Percentiles rank a stretch among this genome's conserved stretches.
These are phyloP conservation scores for Crithidia expoeki DNA, from an alignment of 208 protist genomes.

Conservation along the genomic window DNA sequence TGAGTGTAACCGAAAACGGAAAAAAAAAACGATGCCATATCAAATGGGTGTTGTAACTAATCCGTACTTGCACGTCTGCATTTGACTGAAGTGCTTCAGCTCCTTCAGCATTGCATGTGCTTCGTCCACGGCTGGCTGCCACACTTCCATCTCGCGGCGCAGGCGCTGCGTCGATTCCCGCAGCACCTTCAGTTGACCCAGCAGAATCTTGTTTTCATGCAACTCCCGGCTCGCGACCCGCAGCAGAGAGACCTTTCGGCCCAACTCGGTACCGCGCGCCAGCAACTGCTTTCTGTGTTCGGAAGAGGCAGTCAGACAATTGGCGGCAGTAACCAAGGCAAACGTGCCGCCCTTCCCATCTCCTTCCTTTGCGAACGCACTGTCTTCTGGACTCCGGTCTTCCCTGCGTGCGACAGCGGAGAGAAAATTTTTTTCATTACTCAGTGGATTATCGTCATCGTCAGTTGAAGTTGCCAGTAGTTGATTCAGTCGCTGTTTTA, in stretches of 20 bases:
- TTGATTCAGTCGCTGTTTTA: slow-evolving; percentile 2
- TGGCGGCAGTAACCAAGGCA: background rate
- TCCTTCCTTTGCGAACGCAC: background rate
- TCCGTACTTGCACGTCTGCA: slow-evolving; percentile 8
- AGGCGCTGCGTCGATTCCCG: slow-evolving; percentile 3
- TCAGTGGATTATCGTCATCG: background rate
- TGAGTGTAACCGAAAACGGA: background rate
- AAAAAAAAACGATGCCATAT: background rate
- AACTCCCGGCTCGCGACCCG: background rate
- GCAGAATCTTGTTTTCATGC: slow-evolving; percentile 11
- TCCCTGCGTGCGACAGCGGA: background rate
- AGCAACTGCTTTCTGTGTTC: slow-evolving; percentile 5
- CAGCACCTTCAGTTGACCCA: background rate
- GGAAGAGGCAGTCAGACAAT: background rate
- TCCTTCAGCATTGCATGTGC: slow-evolving; percentile 1
- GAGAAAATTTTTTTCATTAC: background rate
- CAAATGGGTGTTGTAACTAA: background rate
- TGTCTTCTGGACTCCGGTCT: background rate
- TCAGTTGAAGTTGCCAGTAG: slow-evolving; percentile 1
- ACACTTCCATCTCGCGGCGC: slow-evolving; percentile 1
- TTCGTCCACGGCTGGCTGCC: slow-evolving; percentile 6
- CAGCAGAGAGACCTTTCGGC: background rate
- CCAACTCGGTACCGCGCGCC: background rate
- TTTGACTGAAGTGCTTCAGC: background rate
- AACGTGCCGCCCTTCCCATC: background rate